phyloP scores from a whole-genome alignment of 192 early-diverging fungal species.

The Linnemannia exigua region DNA sequence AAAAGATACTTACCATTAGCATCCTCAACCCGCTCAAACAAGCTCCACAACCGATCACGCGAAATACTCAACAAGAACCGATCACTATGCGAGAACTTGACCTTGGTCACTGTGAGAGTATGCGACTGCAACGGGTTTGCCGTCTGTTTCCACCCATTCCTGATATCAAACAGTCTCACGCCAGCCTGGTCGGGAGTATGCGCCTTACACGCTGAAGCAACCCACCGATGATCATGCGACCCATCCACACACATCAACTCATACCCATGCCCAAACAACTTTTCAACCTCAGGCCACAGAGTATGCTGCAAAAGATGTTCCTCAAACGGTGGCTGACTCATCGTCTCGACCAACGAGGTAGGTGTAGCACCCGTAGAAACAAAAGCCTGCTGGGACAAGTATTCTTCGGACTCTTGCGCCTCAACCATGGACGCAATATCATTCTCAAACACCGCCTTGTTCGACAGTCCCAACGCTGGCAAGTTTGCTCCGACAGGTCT shows the following conservation, averaged over 20 bases:
- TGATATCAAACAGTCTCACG: slow-evolving; percentile 78
- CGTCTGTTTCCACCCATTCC: slow-evolving; percentile 75
- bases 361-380: slow-evolving; percentile 64
- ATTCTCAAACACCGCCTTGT: slow-evolving; percentile 89
- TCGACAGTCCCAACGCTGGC: slow-evolving; percentile 94
- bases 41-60: slow-evolving; percentile 90
- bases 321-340: slow-evolving; percentile 85
- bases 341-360: slow-evolving; percentile 54
- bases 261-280: slow-evolving; percentile 97
- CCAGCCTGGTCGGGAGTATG: slow-evolving; percentile 78
- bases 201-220: slow-evolving; percentile 86
- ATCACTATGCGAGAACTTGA: slow-evolving; percentile 85
- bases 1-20: slow-evolving; percentile 39
- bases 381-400: slow-evolving; percentile 69
- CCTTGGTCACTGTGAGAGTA: slow-evolving; percentile 85
- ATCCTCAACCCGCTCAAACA: slow-evolving; percentile 74
- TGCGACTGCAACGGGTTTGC: slow-evolving; percentile 74
- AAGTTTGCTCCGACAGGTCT: slow-evolving; percentile 84
- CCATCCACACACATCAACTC: slow-evolving; percentile 89
- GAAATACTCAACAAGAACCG: slow-evolving; percentile 82
- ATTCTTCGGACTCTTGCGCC: slow-evolving; percentile 71
- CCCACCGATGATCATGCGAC: slow-evolving; percentile 65
- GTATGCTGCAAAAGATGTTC: slow-evolving; percentile 91
- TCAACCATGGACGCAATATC: slow-evolving; percentile 60
- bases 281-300: slow-evolving; percentile 96